Percentiles rank a stretch among this genome's conserved stretches.
Evolutionary conservation across 805 yeast genomes (phyloP).

Genomic region (Saccharomycopsis fodiens): DNA sequence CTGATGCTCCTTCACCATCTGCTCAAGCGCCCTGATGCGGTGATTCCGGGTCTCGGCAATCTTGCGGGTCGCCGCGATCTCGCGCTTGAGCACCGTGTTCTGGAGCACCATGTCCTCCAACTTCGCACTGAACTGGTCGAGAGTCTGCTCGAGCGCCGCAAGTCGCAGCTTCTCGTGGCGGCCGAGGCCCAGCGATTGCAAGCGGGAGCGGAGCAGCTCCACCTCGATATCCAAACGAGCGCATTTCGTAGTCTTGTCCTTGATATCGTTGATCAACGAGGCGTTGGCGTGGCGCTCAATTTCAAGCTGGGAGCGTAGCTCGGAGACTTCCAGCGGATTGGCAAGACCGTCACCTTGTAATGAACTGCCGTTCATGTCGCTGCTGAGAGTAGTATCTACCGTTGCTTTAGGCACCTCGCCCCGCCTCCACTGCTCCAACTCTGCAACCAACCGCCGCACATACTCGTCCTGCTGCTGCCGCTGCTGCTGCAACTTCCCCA

Average conservation of each 20-base stretch:
- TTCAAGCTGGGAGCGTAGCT: slow-evolving; percentile 16
- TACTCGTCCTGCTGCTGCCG: slow-evolving; percentile 31
- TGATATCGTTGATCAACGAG: slow-evolving; percentile 23
- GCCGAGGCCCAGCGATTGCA: slow-evolving; percentile 21
- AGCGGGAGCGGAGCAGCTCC: slow-evolving; percentile 31
- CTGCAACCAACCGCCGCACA: slow-evolving; percentile 25
- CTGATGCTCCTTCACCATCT: slow-evolving; percentile 43
- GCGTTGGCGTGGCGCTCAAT: slow-evolving; percentile 20
- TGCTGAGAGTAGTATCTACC: background rate
- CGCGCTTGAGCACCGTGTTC: slow-evolving; percentile 49
- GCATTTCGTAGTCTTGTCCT: slow-evolving; percentile 24
- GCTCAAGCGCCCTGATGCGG: slow-evolving; percentile 48
- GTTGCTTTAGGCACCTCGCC: slow-evolving; percentile 14
- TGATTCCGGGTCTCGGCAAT: slow-evolving; percentile 50
- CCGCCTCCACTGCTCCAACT: slow-evolving; percentile 19
- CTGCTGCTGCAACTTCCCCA: slow-evolving; percentile 22
- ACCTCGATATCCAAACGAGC: slow-evolving; percentile 37
- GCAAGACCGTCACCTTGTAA: background rate
- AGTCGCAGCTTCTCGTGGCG: slow-evolving; percentile 42
- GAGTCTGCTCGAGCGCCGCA: slow-evolving; percentile 47
- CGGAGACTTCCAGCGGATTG: slow-evolving; percentile 2
- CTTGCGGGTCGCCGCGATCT: slow-evolving; percentile 45
- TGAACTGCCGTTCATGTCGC: too few relatives aligned
- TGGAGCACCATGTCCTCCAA: slow-evolving; percentile 56
- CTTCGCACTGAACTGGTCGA: slow-evolving; percentile 50